A percentile compares a stretch with the other conserved stretches of the same genome.
Evolutionary conservation across 2,329 filamentous ascomycete species (phyloP).

Genomic region (Diaporthe ilicicola): DNA sequence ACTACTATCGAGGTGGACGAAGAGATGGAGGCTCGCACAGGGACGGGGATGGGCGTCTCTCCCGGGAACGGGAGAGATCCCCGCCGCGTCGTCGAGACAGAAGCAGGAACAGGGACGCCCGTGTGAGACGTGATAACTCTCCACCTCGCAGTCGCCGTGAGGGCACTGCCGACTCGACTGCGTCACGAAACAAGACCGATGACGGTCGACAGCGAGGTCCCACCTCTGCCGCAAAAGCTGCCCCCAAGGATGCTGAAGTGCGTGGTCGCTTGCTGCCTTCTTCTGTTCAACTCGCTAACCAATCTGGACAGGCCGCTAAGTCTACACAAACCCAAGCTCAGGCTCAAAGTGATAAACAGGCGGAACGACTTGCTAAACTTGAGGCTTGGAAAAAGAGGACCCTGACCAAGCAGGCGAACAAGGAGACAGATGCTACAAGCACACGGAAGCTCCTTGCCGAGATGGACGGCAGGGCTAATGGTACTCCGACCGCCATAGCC

Average conservation of each 20-base stretch:
- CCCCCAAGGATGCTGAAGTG: conserved; percentile 65
- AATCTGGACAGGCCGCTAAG: conserved; percentile 59
- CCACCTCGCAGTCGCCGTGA: conserved; percentile 70
- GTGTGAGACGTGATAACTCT: conserved; percentile 77
- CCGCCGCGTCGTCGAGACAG: conserved; percentile 64
- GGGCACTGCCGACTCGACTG: conserved; percentile 74
- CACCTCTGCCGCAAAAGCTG: conserved; percentile 56
- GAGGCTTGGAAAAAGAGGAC: conserved; percentile 95
- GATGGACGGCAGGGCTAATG: conserved; percentile 75
- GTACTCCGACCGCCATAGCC: conserved; percentile 41
- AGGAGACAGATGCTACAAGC: conserved; percentile 74
- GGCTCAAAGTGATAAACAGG: conserved; percentile 79
- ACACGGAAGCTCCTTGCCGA: conserved; percentile 74
- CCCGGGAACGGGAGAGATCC: conserved; percentile 68
- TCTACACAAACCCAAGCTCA: conserved; percentile 59
- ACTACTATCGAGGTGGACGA: conserved; percentile 67
- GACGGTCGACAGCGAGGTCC: conserved; percentile 66
- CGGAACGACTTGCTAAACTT: conserved; percentile 80
- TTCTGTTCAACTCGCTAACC: conserved; percentile 37
- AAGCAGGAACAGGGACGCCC: conserved; percentile 73
- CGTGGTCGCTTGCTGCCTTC: conserved; percentile 41
- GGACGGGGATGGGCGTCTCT: conserved; percentile 75
- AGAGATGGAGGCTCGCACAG: conserved; percentile 60
- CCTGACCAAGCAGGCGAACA: conserved; percentile 73
- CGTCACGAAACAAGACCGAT: conserved; percentile 70